A percentile compares a stretch with the other conserved stretches of the same genome.
phyloP scores from a whole-genome alignment of 495 filamentous ascomycete genomes.

The Aspergillus asperescens region DNA sequence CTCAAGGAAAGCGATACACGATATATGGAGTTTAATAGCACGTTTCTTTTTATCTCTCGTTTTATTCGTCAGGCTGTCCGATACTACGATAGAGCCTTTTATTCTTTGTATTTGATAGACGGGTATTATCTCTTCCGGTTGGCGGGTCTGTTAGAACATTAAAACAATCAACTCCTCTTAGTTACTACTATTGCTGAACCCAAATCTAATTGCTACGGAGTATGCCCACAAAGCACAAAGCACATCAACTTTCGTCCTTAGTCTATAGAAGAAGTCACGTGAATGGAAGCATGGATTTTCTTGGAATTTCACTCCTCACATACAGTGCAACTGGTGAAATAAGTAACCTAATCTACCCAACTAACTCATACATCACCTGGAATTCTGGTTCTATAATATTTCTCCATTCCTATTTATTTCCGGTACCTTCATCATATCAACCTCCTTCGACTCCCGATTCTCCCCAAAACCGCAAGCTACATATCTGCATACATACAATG shows the following conservation, averaged over 20 bases:
- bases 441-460: too few species aligned
- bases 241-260: too few species aligned
- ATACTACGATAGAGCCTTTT: conserved; percentile 17
- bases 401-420: too few species aligned
- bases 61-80: conserved; percentile 10
- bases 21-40: conserved; percentile 21
- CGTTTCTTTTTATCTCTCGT: conserved; percentile 10
- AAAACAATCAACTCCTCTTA: conserved; percentile 1
- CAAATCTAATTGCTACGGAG: not conserved
- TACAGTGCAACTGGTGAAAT: too few species aligned
- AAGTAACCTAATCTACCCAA: too few species aligned
- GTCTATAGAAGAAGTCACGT: too few species aligned
- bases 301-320: too few species aligned
- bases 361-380: too few species aligned
- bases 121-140: not conserved
- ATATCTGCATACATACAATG: conserved; percentile 28
- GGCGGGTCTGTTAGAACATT: not conserved
- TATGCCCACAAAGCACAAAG: too few species aligned
- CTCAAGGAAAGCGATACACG: conserved; percentile 17
- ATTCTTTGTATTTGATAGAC: conserved; percentile 21
- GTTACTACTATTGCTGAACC: not conserved
- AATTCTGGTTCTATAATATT: too few species aligned
- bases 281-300: too few species aligned
- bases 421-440: not conserved
- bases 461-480: too few species aligned